These are phyloP conservation scores for Monilinia polystroma DNA, from an alignment of 2,329 filamentous ascomycete genomes.

Conservation along the genomic window DNA sequence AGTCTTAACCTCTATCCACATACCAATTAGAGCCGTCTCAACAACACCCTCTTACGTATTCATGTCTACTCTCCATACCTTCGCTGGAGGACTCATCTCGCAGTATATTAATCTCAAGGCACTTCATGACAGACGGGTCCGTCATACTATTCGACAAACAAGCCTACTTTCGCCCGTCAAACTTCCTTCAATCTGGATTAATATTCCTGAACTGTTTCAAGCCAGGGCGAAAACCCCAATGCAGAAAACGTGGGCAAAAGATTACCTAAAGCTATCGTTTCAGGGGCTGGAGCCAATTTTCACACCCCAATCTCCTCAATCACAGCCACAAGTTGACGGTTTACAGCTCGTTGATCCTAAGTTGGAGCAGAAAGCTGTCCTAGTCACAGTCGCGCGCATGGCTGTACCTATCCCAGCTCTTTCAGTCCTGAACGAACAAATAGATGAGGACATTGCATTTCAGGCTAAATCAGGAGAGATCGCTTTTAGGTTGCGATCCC, in stretches of 20 bases:
- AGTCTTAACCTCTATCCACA: slow-evolving; percentile 30
- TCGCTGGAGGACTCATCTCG: slow-evolving; percentile 42
- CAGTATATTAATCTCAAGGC: slow-evolving; percentile 42
- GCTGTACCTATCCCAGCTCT: slow-evolving; percentile 33
- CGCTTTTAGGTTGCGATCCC: slow-evolving; percentile 38
- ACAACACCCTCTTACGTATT: slow-evolving; percentile 39
- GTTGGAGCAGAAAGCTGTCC: slow-evolving; percentile 32
- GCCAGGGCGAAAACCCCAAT: slow-evolving; percentile 29
- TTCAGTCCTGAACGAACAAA: slow-evolving; percentile 34
- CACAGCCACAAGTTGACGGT: neutral
- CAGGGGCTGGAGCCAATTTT: slow-evolving; percentile 38
- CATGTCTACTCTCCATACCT: slow-evolving; percentile 41
- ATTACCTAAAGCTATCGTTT: slow-evolving; percentile 60
- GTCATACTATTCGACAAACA: slow-evolving; percentile 36
- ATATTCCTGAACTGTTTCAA: slow-evolving; percentile 34
- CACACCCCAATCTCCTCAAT: slow-evolving; percentile 5
- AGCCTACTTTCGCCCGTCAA: slow-evolving; percentile 32
- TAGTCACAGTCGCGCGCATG: slow-evolving; percentile 40
- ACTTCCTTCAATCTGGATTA: slow-evolving; percentile 36
- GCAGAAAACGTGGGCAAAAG: slow-evolving; percentile 53
- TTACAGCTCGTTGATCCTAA: neutral
- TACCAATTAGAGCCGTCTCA: slow-evolving; percentile 36
- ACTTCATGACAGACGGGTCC: slow-evolving; percentile 36
- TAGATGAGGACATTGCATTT: slow-evolving; percentile 40
- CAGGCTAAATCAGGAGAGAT: slow-evolving; percentile 35